Evolutionary conservation across 108 stramenopile genomes (phyloP).

Genomic region (Pseudonitzschia pungens): DNA sequence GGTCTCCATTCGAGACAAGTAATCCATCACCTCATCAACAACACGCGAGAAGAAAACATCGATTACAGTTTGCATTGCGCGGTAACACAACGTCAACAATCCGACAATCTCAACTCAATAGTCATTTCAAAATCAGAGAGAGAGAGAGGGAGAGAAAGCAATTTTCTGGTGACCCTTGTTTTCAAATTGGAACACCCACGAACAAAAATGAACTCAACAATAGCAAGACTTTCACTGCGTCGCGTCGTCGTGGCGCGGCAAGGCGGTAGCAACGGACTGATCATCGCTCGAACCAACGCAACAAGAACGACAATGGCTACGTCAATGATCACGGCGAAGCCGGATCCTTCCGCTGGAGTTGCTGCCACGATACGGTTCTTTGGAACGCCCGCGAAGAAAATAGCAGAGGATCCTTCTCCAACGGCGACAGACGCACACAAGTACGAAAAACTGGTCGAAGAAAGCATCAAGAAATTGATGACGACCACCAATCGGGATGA

Average conservation of each 20-base stretch:
- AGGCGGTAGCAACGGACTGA: neutral
- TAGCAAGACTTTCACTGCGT: neutral
- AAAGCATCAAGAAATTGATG: slow-evolving; percentile 37
- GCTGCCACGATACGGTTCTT: neutral
- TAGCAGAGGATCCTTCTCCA: neutral
- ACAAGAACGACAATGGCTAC: neutral
- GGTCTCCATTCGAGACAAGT: too few relatives aligned
- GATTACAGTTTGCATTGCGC: too few relatives aligned
- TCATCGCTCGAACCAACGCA: neutral
- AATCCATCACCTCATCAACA: too few relatives aligned
- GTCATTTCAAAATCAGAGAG: too few relatives aligned
- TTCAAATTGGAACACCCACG: neutral
- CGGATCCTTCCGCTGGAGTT: neutral
- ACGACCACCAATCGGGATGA: neutral
- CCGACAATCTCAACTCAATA: too few relatives aligned
- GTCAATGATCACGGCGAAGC: neutral
- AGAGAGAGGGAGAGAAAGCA: too few relatives aligned
- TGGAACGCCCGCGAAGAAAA: neutral
- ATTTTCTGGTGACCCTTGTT: neutral
- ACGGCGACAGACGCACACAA: neutral
- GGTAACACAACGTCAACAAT: too few relatives aligned
- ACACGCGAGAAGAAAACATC: too few relatives aligned
- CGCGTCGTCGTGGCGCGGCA: neutral
- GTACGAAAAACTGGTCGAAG: slow-evolving; percentile 30
- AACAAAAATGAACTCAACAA: neutral